These are phyloP conservation scores for Solanum hybrid DNA, from an alignment of 305 asterid genomes.

Conservation along the genomic window DNA sequence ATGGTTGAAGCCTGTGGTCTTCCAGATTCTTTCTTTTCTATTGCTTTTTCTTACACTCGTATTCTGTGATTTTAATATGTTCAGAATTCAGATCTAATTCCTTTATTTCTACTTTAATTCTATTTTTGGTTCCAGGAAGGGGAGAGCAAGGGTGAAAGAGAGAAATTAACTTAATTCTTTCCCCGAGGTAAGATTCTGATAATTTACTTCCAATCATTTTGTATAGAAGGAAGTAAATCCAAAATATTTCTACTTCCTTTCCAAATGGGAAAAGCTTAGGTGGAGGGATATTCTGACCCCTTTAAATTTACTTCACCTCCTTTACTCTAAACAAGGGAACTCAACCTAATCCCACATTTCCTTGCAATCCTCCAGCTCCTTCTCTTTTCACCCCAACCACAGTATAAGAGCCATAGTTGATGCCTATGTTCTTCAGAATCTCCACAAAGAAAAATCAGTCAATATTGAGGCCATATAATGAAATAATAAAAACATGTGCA, in stretches of 20 bases:
- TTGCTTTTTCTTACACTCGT: background rate
- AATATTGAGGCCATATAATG: background rate
- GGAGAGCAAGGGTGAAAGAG: background rate
- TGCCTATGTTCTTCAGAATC: background rate
- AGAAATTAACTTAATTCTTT: background rate
- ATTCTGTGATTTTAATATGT: background rate
- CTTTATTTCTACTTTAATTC: background rate
- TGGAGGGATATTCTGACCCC: background rate
- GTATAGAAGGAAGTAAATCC: background rate
- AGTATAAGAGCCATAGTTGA: background rate
- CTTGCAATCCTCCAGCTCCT: background rate
- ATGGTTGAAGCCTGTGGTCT: background rate
- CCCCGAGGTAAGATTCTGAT: background rate
- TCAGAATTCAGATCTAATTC: background rate
- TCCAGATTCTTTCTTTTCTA: background rate
- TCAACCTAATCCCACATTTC: background rate
- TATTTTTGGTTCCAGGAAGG: background rate
- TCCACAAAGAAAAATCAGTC: background rate
- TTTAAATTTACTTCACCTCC: background rate
- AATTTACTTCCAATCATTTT: background rate
- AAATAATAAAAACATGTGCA: conserved; percentile 4
- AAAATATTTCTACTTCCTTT: background rate
- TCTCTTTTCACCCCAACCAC: background rate
- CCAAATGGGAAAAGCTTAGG: background rate
- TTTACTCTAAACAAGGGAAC: background rate